Evolutionary conservation across 1,284 basidiomycete genomes (phyloP).

Genomic region (Trichosporon sp.): DNA sequence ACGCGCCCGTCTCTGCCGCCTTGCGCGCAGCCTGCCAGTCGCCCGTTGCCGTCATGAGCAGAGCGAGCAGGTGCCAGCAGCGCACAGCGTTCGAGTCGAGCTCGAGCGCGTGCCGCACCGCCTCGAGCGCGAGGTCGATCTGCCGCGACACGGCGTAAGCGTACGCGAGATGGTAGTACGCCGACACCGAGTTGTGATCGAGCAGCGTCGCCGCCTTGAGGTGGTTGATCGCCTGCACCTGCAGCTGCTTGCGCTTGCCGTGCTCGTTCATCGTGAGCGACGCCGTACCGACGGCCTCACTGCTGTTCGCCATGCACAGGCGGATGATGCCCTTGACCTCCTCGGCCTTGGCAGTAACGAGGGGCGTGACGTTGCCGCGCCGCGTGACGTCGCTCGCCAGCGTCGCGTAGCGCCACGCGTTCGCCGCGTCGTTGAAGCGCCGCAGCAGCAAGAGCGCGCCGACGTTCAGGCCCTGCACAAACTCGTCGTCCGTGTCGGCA

Average conservation of each 20-base stretch:
- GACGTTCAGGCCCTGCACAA: conserved; percentile 67
- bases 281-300: conserved; percentile 18
- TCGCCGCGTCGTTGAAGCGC: conserved; percentile 41
- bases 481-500: conserved; percentile 62
- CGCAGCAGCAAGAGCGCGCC: conserved; percentile 69
- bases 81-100: conserved; percentile 66
- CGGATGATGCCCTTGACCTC: conserved; percentile 48
- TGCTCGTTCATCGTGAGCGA: conserved; percentile 56
- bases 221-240: conserved; percentile 60
- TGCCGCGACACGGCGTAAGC: conserved; percentile 69
- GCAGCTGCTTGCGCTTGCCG: conserved; percentile 57
- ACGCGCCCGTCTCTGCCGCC: conserved; percentile 67
- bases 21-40: conserved; percentile 75
- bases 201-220: conserved; percentile 58
- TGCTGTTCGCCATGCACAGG: conserved; percentile 42
- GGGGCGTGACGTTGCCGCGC: conserved; percentile 6
- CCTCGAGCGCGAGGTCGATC: conserved; percentile 62
- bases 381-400: conserved; percentile 44
- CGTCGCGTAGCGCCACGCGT: conserved; percentile 46
- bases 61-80: conserved; percentile 86
- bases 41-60: conserved; percentile 72
- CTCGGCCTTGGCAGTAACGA: conserved; percentile 36
- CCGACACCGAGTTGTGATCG: conserved; percentile 58
- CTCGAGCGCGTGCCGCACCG: conserved; percentile 72
- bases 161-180: conserved; percentile 73